A percentile compares a stretch with the other conserved stretches of the same genome.
phyloP scores from a whole-genome alignment of 2,329 filamentous ascomycete species.

The Stemphylium beticola region DNA sequence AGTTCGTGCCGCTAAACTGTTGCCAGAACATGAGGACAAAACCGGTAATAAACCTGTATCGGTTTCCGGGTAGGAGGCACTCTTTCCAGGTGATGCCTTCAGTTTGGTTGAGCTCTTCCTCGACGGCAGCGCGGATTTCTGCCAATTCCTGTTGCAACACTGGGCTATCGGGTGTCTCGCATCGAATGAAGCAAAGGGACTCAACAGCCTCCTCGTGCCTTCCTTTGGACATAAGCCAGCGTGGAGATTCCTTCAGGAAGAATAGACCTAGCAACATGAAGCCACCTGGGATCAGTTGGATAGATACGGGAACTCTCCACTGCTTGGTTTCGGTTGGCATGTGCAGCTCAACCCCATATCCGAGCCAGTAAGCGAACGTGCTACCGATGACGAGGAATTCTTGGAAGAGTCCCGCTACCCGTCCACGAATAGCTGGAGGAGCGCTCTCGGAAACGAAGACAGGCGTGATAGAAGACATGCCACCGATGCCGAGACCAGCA shows the following conservation, averaged over 20 bases:
- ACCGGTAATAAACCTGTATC: slow-evolving; percentile 69
- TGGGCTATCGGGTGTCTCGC: slow-evolving; percentile 7
- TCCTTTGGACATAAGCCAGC: slow-evolving; percentile 54
- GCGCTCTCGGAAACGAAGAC: slow-evolving; percentile 56
- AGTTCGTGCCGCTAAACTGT: slow-evolving; percentile 78
- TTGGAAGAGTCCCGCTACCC: slow-evolving; percentile 58
- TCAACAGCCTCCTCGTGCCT: slow-evolving; percentile 61
- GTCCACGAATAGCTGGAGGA: slow-evolving; percentile 64
- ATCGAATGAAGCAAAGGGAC: slow-evolving; percentile 53
- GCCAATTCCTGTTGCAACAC: slow-evolving; percentile 64
- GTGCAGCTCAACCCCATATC: slow-evolving; percentile 53
- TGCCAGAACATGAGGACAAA: slow-evolving; percentile 79
- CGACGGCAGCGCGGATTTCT: slow-evolving; percentile 70
- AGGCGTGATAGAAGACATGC: slow-evolving; percentile 61
- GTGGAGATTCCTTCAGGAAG: slow-evolving; percentile 54
- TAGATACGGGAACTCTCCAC: slow-evolving; percentile 61
- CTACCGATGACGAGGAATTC: slow-evolving; percentile 58
- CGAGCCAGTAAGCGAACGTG: slow-evolving; percentile 45
- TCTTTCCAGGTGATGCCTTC: slow-evolving; percentile 42
- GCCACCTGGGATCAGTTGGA: slow-evolving; percentile 72
- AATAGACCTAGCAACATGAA: slow-evolving; percentile 57
- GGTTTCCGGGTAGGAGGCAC: slow-evolving; percentile 65
- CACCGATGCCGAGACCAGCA: slow-evolving; percentile 60
- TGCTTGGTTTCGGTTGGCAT: slow-evolving; percentile 53
- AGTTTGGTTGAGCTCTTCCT: slow-evolving; percentile 72